Conservation (phyloP, 1,139 yeast genomes). For the Zygosaccharomyces pseudobailii region DNA sequence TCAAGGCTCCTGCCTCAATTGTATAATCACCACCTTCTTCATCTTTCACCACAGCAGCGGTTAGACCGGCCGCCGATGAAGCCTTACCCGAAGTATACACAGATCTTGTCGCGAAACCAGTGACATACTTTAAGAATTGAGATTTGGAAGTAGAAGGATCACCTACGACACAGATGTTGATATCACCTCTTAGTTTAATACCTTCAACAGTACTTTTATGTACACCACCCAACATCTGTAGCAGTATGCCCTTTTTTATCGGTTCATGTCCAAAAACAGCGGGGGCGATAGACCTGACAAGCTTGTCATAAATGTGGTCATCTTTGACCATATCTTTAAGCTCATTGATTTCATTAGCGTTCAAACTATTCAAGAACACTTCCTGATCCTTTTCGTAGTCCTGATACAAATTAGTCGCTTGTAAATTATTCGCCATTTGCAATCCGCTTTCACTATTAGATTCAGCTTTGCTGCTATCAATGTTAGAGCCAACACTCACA, state of each 20-base stretch:
- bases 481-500: slow-evolving; percentile 34
- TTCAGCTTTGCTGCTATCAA: slow-evolving; percentile 12
- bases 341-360: slow-evolving; percentile 79
- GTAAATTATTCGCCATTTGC: slow-evolving; percentile 22
- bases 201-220: slow-evolving; percentile 95
- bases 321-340: slow-evolving; percentile 89
- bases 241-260: slow-evolving; percentile 82
- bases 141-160: slow-evolving; percentile 98
- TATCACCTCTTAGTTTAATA: slow-evolving; percentile 92
- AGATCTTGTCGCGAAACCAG: slow-evolving; percentile 88
- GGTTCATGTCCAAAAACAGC: slow-evolving; percentile 96
- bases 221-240: slow-evolving; percentile 93
- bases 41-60: slow-evolving; percentile 96
- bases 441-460: slow-evolving; percentile 29
- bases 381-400: slow-evolving; percentile 63
- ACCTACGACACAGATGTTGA: slow-evolving; percentile 94
- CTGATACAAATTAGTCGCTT: slow-evolving; percentile 24
- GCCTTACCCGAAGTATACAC: slow-evolving; percentile 98
- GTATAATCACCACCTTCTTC: slow-evolving; percentile 98
- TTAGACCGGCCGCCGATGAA: slow-evolving; percentile 96
- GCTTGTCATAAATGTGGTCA: slow-evolving; percentile 75
- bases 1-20: slow-evolving; percentile 97
- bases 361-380: slow-evolving; percentile 69
- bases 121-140: slow-evolving; percentile 90
- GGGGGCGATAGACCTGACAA: slow-evolving; percentile 90